phyloP scores from a whole-genome alignment of 2,329 filamentous ascomycete genomes.

The Sphaerulina populicola region DNA sequence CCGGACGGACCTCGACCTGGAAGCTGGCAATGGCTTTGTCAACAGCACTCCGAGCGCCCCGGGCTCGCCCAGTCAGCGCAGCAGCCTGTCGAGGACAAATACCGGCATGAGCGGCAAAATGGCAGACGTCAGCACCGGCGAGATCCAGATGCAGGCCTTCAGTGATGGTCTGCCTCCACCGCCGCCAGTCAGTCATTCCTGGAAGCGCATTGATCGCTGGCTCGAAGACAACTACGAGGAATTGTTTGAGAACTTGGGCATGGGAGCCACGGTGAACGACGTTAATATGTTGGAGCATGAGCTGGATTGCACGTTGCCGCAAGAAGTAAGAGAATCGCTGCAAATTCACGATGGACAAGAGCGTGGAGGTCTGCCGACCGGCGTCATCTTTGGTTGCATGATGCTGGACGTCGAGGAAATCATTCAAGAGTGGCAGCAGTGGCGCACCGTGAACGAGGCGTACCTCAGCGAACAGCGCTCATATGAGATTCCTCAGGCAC shows the following conservation, averaged over 20 bases:
- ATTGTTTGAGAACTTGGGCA: conserved; percentile 84
- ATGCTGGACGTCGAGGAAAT: conserved; percentile 96
- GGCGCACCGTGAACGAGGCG: conserved; percentile 86
- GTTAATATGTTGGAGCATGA: conserved; percentile 95
- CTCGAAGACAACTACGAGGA: conserved; percentile 92
- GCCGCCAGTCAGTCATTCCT: conserved; percentile 80
- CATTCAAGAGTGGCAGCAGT: conserved; percentile 94
- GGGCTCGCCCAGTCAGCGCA: conserved; percentile 76
- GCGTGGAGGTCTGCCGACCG: conserved; percentile 79
- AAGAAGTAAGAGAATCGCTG: conserved; percentile 87
- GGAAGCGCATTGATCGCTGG: conserved; percentile 91
- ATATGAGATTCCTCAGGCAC: conserved; percentile 53
- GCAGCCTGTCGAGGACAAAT: conserved; percentile 54
- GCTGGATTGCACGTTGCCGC: conserved; percentile 84
- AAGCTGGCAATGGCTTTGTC: conserved; percentile 53
- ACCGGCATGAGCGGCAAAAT: conserved; percentile 44
- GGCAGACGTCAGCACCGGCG: conserved; percentile 63
- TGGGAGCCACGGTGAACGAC: conserved; percentile 87
- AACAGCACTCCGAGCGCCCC: conserved; percentile 58
- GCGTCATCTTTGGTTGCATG: conserved; percentile 90
- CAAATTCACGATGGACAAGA: conserved; percentile 95
- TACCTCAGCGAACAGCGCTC: conserved; percentile 55
- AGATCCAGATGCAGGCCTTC: conserved; percentile 96
- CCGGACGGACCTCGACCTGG: conserved; percentile 65
- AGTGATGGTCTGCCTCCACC: conserved; percentile 82